Base-by-base conservation (phyloP, 768 basidiomycete genomes). In the Phlebiopsis flavidoalba region DNA sequence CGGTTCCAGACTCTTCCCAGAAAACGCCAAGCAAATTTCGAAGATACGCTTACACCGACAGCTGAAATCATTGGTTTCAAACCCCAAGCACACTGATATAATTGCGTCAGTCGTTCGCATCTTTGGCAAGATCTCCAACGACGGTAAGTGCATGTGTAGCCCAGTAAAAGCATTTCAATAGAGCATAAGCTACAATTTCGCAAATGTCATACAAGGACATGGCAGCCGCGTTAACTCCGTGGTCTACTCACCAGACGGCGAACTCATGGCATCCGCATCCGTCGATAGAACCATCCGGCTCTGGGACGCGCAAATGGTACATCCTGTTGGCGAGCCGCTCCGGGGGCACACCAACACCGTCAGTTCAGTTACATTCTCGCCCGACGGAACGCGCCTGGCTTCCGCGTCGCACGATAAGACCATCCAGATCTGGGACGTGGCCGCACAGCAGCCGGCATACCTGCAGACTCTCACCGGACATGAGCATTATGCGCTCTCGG, bases 311-410 rank as follows among this genome's bases (percentile, higher is more conserved):
- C 14, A n/a, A 26, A 54, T 24, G 19, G 17, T 5, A 33, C 26
- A 31, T 10, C 31, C 19, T 3, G 15, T 54, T 8, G 36, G 36
- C 14, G 53, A 33, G 8, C 36, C 22, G 47, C 54, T 59, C 15
- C 50, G 63, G 21, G 56, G 57, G 12, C 67, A 69, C 49, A 52
- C 26, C 8, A 63, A 67, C 24, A 49, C 19, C 5, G 63, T 65
- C 11, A 60, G 46, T n/a, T 62, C 65, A n/a, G 63, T 71, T 21
- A 66, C 64, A 31, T 72, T 65, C 59, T 72, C 72, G 8, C 70
- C 67, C 5, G 68, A 73, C 53, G 66, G 69, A 4, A 53, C 47
- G 12, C 65, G 58, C 61, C 53, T 72, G 45, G 67, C 63, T n/a
- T 14, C 65, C 62, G 33, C 70, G 66, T 2, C 65, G 12, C 63